Evolutionary conservation across 2,329 filamentous ascomycete genomes (phyloP).

Genomic region (Neonectria hederae): DNA sequence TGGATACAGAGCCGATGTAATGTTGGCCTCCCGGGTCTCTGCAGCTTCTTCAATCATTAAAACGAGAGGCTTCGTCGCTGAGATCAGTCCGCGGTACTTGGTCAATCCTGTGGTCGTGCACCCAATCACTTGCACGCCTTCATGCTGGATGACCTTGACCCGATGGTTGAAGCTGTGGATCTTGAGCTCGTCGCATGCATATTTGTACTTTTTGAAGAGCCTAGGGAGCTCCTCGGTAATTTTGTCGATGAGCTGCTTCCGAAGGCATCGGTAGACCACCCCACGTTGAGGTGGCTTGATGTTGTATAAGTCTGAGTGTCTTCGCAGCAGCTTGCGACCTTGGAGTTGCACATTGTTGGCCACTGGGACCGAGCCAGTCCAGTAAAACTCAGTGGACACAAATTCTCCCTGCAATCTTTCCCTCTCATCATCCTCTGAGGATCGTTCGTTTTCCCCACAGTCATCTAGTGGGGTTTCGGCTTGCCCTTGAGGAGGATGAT

Average conservation of each 20-base stretch:
- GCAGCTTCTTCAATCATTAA: constrained; percentile 84
- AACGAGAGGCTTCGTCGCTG: constrained; percentile 71
- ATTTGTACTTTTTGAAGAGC: constrained; percentile 60
- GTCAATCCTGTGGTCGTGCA: constrained; percentile 82
- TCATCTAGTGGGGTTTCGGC: constrained; percentile 15
- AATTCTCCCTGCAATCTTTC: constrained; percentile 67
- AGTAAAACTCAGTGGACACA: constrained; percentile 37
- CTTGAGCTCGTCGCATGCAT: constrained; percentile 61
- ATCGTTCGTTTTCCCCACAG: constrained; percentile 1
- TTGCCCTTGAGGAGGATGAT: constrained; percentile 33
- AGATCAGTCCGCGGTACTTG: constrained; percentile 79
- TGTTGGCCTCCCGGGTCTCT: constrained; percentile 74
- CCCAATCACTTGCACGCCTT: constrained; percentile 63
- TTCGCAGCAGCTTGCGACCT: constrained; percentile 25
- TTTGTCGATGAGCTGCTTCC: constrained; percentile 60
- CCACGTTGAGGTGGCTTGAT: constrained; percentile 67
- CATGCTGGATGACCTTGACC: constrained; percentile 50
- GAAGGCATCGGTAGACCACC: constrained; percentile 72
- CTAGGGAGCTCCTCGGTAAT: constrained; percentile 58
- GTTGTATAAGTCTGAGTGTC: constrained; percentile 64
- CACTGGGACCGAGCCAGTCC: constrained; percentile 29
- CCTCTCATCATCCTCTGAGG: constrained; percentile 32
- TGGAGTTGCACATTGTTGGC: constrained; percentile 15
- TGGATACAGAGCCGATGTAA: constrained; percentile 61
- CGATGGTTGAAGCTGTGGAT: constrained; percentile 69